Evolutionary conservation across 2,329 filamentous ascomycete genomes (phyloP).

Genomic region (Sphaerulina vaccinii): DNA sequence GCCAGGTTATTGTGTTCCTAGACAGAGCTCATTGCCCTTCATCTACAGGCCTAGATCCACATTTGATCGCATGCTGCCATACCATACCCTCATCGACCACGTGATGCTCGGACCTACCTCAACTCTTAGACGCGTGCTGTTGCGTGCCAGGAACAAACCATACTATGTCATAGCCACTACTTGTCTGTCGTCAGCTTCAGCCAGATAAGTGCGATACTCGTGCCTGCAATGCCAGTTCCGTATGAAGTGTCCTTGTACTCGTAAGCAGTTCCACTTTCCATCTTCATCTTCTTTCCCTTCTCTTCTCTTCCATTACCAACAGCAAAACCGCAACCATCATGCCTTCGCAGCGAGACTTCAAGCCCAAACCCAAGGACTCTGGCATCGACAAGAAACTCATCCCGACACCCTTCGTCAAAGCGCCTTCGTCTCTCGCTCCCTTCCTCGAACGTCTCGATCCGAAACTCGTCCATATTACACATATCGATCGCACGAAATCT

Average conservation of each 20-base stretch:
- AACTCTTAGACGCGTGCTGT: too few relatives aligned
- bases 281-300: not conserved
- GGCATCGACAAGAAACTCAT: slow-evolving; percentile 17
- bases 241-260: not conserved
- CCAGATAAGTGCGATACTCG: not conserved
- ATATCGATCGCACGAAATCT: slow-evolving; percentile 70
- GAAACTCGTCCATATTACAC: slow-evolving; percentile 76
- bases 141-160: too few relatives aligned
- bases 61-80: too few relatives aligned
- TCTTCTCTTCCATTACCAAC: not conserved
- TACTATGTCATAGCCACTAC: too few relatives aligned
- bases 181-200: not conserved
- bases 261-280: not conserved
- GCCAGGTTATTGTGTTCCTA: too few relatives aligned
- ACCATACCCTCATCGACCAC: too few relatives aligned
- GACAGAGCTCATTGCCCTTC: too few relatives aligned
- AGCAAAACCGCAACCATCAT: not conserved
- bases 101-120: too few relatives aligned
- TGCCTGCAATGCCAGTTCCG: not conserved
- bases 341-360: slow-evolving; percentile 4
- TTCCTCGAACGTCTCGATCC: slow-evolving; percentile 67
- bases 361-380: not conserved
- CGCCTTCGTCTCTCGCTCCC: slow-evolving; percentile 61
- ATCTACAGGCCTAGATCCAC: too few relatives aligned
- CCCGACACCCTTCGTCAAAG: slow-evolving; percentile 63